A percentile compares a stretch with the other conserved stretches of the same genome.
phyloP scores from a whole-genome alignment of 805 yeast species.

The Maudiozyma saulgeensis region DNA sequence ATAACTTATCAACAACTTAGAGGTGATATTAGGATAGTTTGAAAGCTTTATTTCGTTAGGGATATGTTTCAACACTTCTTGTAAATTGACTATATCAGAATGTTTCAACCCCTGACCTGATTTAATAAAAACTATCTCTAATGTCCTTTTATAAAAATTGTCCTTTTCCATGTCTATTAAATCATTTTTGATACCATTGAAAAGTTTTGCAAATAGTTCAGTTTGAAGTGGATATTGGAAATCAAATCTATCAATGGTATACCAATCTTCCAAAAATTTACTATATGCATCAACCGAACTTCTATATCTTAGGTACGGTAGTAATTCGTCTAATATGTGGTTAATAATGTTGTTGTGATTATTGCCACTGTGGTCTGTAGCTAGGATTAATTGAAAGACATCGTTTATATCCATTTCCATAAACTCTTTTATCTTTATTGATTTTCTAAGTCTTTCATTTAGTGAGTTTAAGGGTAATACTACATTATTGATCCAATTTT shows the following conservation, averaged over 20 bases:
- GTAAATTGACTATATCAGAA: constrained; percentile 3
- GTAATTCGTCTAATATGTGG: constrained; percentile 4
- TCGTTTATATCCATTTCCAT: constrained; percentile 6
- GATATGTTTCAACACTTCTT: constrained; percentile 8
- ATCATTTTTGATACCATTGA: constrained; percentile 1
- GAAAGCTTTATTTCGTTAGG: constrained; percentile 5
- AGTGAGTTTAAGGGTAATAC: constrained; percentile 25
- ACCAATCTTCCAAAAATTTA: constrained; percentile 10
- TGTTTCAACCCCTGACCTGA: constrained; percentile 7
- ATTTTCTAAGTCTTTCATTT: constrained; percentile 7
- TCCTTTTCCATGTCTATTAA: neutral
- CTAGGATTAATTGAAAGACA: neutral
- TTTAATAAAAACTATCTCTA: constrained; percentile 17
- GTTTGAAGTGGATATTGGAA: constrained; percentile 10
- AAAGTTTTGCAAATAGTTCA: constrained; percentile 10
- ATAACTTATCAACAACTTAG: constrained; percentile 9
- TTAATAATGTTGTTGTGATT: neutral
- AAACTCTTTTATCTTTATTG: constrained; percentile 16
- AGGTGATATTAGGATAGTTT: constrained; percentile 3
- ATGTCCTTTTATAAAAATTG: constrained; percentile 1
- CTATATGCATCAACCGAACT: constrained; percentile 6
- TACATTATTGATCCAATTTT: constrained; percentile 22
- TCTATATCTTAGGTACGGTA: constrained; percentile 14
- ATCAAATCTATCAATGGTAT: constrained; percentile 11
- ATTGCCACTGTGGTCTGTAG: neutral